phyloP scores from a whole-genome alignment of 805 yeast species.

The Wickerhamomyces alni region DNA sequence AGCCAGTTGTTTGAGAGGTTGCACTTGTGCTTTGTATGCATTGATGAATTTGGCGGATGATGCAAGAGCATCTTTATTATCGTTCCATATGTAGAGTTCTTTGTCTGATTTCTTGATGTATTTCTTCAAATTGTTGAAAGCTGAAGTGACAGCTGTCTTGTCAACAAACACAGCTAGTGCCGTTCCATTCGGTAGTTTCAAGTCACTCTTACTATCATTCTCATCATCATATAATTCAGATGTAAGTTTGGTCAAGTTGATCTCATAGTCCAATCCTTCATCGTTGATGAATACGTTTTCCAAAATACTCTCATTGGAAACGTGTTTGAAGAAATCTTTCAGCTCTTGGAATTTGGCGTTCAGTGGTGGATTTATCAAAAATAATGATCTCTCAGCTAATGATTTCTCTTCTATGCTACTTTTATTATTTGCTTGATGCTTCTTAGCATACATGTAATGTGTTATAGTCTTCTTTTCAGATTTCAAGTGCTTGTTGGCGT shows the following conservation, averaged over 20 bases:
- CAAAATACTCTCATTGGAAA: constrained; percentile 61
- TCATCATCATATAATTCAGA: constrained; percentile 42
- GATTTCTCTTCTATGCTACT: constrained; percentile 36
- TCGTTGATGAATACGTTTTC: constrained; percentile 41
- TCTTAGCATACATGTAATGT: constrained; percentile 63
- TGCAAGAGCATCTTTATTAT: constrained; percentile 22
- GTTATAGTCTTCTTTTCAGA: constrained; percentile 16
- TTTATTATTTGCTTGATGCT: constrained; percentile 42
- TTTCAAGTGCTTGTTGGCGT: constrained; percentile 18
- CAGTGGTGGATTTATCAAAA: constrained; percentile 71
- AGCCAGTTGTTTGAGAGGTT: constrained; percentile 44
- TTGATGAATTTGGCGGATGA: constrained; percentile 37
- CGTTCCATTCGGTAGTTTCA: constrained; percentile 64
- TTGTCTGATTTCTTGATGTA: constrained; percentile 35
- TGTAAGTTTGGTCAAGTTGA: constrained; percentile 54
- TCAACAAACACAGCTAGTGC: constrained; percentile 74
- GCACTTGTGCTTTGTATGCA: constrained; percentile 31
- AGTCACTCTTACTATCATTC: constrained; percentile 23
- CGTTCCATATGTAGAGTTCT: constrained; percentile 25
- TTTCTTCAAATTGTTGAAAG: constrained; percentile 57
- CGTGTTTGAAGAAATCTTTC: constrained; percentile 49
- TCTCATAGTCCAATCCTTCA: constrained; percentile 37
- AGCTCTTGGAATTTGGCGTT: constrained; percentile 46
- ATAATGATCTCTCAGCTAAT: constrained; percentile 53
- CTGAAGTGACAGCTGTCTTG: constrained; percentile 56